A percentile compares a stretch with the other conserved stretches of the same genome.
Conservation (phyloP, 441 rosid species). For the Omphalea diandra region DNA sequence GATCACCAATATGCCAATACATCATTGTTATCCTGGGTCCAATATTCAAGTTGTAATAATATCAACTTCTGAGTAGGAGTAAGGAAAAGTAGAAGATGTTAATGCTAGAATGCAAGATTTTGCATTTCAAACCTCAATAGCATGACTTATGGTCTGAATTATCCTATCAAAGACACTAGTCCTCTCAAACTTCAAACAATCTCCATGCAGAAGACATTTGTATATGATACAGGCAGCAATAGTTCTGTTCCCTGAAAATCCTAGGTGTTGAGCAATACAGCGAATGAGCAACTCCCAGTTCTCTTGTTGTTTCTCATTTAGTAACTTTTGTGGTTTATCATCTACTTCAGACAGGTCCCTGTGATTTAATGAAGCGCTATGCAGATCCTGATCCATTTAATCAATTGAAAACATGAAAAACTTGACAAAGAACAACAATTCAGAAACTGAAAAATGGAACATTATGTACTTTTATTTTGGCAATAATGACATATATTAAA, state of each 20-base stretch:
- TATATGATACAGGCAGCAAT: slow-evolving; percentile 94
- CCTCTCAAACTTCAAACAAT: slow-evolving; percentile 96
- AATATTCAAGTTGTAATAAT: slow-evolving; percentile 28
- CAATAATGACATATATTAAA: not conserved
- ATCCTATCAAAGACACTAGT: slow-evolving; percentile 94
- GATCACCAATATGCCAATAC: slow-evolving; percentile 96
- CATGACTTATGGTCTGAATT: slow-evolving; percentile 92
- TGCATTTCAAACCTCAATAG: slow-evolving; percentile 76
- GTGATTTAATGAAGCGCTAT: slow-evolving; percentile 69
- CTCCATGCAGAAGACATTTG: slow-evolving; percentile 98
- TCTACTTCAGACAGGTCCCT: slow-evolving; percentile 72
- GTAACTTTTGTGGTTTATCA: slow-evolving; percentile 86
- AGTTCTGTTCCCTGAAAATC: slow-evolving; percentile 83
- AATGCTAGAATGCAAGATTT: slow-evolving; percentile 13
- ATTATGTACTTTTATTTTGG: not conserved
- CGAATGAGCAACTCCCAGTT: slow-evolving; percentile 96
- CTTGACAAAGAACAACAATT: slow-evolving; percentile 19
- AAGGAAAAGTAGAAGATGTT: slow-evolving; percentile 4
- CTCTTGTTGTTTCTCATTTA: slow-evolving; percentile 98
- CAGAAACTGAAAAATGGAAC: slow-evolving; percentile 8
- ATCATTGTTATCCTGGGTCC: slow-evolving; percentile 95
- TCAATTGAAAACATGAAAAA: slow-evolving; percentile 1
- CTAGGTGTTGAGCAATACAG: slow-evolving; percentile 83
- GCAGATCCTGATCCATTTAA: slow-evolving; percentile 62
- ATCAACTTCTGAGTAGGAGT: slow-evolving; percentile 15